A percentile compares a stretch with the other conserved stretches of the same genome.
phyloP scores from a whole-genome alignment of 2,329 filamentous ascomycete species.

The Aureobasidium sp. region DNA sequence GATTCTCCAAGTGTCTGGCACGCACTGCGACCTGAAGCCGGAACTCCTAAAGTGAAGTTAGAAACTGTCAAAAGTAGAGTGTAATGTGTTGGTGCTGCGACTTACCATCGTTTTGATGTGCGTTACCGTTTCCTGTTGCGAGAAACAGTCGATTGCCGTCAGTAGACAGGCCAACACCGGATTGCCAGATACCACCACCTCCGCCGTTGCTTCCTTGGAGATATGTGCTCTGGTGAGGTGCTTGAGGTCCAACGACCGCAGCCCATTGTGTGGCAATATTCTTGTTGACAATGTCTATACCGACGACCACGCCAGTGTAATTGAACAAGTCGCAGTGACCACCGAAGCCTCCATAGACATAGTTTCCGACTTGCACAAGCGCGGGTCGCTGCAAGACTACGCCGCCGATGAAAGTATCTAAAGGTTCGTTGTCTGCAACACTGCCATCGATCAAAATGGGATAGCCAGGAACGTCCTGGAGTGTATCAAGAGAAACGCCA shows the following conservation, averaged over 20 bases:
- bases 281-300: conserved; percentile 39
- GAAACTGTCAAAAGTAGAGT: background rate
- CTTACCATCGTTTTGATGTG: conserved; percentile 23
- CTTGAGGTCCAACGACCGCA: conserved; percentile 21
- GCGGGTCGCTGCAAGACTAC: conserved; percentile 47
- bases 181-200: conserved; percentile 26
- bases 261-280: conserved; percentile 24
- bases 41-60: conserved; percentile 17
- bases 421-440: conserved; percentile 40
- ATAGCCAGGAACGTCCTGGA: conserved; percentile 37
- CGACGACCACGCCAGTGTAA: conserved; percentile 49
- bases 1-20: conserved; percentile 26
- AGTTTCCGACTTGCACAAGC: conserved; percentile 40
- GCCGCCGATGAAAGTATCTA: conserved; percentile 47
- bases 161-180: conserved; percentile 26
- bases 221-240: conserved; percentile 5
- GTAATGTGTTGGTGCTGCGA: background rate
- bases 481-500: conserved; percentile 34
- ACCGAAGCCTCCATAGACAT: conserved; percentile 48
- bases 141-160: conserved; percentile 27
- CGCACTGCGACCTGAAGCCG: conserved; percentile 25
- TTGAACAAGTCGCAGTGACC: conserved; percentile 52
- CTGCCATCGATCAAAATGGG: conserved; percentile 45
- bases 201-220: conserved; percentile 20
- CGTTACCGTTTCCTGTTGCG: conserved; percentile 26